Evolutionary conservation across 805 yeast species (phyloP), one percentile per base, ranked within the genome.

Genomic region (Ogataea siamensis): DNA sequence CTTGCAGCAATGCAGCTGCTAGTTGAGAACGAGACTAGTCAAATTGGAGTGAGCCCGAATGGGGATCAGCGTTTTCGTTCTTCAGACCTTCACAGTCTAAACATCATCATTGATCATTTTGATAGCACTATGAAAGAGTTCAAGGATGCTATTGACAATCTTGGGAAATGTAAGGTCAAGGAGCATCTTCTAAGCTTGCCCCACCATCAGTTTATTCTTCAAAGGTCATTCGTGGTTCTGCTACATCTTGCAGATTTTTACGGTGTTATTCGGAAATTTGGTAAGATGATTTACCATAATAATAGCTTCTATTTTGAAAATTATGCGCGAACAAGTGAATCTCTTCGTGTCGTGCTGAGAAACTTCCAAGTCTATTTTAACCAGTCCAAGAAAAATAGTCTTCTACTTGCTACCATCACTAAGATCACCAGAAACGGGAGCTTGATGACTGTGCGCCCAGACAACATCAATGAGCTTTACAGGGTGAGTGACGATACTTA

Each of bases 181-280:
- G 53, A 47, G 4, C 34, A 28, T 5, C 30, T 62, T 3, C 18
- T 50, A 6, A 17, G 40, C 5, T 42, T 55, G 5, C 59, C 64
- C 2, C 48, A 55, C 39, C 45, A 51, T 33, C 39, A 53, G 10
- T 62, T 56, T 40, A 41, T 67, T 2, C 47, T 74, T 39, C 80
- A 76, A 46, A 57, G 66, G 20, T 48, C 65, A 5, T 61, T 73
- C 34, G 42, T 67, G 5, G 45, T 68, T 37, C 59, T 75, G 4
- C 49, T 74, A 23, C 58, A 76, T 32, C 50, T 73, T 28, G 76
- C 78, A 29, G 81, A 76, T 47, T 38, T 75, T 21, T 75, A 74
- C 48, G 62, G 70, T 5, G 56, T 71, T 3, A 47, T 72, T 15
- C 60, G 81, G 34, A 64, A 64, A 41, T 60, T 69, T 35, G 80